These are phyloP conservation scores for Crithidia bombi DNA, from an alignment of 208 protist species.

Conservation along the genomic window DNA sequence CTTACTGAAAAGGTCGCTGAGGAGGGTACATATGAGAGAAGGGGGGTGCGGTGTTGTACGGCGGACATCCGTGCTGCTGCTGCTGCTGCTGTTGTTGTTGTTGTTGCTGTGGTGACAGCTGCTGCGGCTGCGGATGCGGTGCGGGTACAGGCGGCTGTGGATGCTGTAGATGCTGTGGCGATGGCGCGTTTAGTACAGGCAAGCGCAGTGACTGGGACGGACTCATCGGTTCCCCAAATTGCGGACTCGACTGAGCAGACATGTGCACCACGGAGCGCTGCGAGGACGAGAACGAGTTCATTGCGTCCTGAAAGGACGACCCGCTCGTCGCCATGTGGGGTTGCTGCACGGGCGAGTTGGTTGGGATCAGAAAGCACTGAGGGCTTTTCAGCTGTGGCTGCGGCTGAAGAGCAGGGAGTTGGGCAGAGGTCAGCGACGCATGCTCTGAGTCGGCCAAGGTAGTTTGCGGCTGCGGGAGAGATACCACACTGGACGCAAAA, in stretches of 20 bases:
- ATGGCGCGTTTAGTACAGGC: not conserved
- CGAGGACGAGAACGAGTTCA: not conserved
- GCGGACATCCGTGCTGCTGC: constrained; percentile 1
- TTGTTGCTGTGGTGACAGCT: too few relatives aligned
- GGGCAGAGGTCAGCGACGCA: not conserved
- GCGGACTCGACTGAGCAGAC: not conserved
- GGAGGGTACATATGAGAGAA: not conserved
- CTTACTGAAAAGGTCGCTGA: not conserved
- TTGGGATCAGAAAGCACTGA: not conserved
- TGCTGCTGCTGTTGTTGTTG: constrained; percentile 4
- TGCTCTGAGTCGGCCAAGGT: not conserved
- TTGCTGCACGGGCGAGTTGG: not conserved
- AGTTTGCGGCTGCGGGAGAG: too few relatives aligned
- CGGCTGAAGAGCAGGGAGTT: not conserved
- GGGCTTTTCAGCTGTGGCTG: not conserved
- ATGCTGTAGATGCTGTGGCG: not conserved
- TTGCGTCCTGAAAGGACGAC: not conserved
- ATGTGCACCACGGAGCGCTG: not conserved
- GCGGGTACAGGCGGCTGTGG: not conserved
- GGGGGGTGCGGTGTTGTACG: not conserved
- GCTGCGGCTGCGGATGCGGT: constrained; percentile 1
- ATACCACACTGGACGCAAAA: too few relatives aligned
- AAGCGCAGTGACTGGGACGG: not conserved
- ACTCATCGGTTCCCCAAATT: not conserved
- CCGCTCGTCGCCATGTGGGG: not conserved